Conservation (phyloP, 345 rosid species). For the Gossypium arboreum region DNA sequence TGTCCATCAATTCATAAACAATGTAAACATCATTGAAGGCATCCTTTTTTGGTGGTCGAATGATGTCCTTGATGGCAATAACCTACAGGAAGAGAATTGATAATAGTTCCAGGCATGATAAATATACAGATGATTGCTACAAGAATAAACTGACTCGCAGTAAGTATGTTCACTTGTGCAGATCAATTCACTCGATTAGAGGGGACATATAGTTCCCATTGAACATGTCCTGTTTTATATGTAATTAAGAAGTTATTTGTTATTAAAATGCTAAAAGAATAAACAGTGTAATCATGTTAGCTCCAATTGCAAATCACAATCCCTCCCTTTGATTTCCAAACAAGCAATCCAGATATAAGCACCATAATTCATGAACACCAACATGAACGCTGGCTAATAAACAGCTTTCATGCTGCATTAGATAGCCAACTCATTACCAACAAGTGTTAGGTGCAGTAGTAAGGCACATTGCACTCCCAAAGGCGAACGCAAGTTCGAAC, state of each 20-base stretch:
- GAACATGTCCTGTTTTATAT: neutral
- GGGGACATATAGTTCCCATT: neutral
- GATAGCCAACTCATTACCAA: neutral
- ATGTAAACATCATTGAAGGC: slow-evolving; percentile 75
- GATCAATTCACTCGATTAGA: neutral
- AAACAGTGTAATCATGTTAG: neutral
- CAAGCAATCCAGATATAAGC: neutral
- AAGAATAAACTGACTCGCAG: neutral
- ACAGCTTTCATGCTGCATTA: neutral
- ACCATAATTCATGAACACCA: neutral
- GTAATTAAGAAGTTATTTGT: neutral
- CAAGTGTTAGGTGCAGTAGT: no score
- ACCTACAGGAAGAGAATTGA: slow-evolving; percentile 34
- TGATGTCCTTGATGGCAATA: slow-evolving; percentile 64
- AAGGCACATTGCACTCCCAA: no score
- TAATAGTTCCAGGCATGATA: neutral
- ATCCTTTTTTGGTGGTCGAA: slow-evolving; percentile 64
- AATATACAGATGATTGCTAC: neutral
- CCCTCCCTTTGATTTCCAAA: neutral
- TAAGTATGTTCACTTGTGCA: neutral
- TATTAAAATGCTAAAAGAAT: neutral
- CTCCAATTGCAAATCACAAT: neutral
- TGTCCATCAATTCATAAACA: slow-evolving; percentile 74
- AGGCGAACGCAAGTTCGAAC: no score
- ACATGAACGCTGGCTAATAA: neutral